Conservation (phyloP, 805 yeast genomes). For the Candida chauliodis region DNA sequence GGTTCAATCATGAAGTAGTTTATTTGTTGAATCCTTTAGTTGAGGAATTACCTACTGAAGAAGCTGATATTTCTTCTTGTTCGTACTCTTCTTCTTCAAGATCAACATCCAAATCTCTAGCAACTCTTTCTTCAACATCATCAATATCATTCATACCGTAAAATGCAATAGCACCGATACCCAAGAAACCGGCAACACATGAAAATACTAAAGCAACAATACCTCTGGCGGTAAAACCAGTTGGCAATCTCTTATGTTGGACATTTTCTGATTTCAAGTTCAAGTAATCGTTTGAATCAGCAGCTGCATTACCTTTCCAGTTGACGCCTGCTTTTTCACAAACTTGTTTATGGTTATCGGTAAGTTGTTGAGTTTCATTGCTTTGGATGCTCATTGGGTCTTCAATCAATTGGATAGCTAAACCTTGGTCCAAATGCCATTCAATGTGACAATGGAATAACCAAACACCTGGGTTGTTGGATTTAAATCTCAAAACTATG, state of each 20-base stretch:
- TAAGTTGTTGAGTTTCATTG: slow-evolving; percentile 47
- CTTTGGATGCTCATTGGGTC: slow-evolving; percentile 55
- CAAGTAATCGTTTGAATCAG: slow-evolving; percentile 55
- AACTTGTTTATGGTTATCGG: slow-evolving; percentile 55
- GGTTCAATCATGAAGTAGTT: slow-evolving; percentile 2
- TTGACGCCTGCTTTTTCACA: slow-evolving; percentile 59
- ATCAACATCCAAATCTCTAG: slow-evolving; percentile 50
- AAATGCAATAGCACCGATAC: slow-evolving; percentile 68
- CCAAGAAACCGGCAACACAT: slow-evolving; percentile 78
- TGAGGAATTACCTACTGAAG: slow-evolving; percentile 5
- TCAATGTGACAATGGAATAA: slow-evolving; percentile 89
- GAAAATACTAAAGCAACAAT: slow-evolving; percentile 92
- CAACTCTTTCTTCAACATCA: slow-evolving; percentile 61
- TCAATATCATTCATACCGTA: slow-evolving; percentile 86
- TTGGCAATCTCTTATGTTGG: slow-evolving; percentile 66
- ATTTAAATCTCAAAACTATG: slow-evolving; percentile 66
- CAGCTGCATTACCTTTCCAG: slow-evolving; percentile 85
- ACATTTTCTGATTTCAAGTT: slow-evolving; percentile 74
- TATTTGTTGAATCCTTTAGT: not conserved
- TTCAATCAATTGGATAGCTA: slow-evolving; percentile 68
- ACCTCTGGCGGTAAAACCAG: slow-evolving; percentile 93
- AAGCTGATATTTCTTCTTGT: slow-evolving; percentile 8
- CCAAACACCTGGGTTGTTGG: slow-evolving; percentile 94
- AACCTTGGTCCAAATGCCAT: slow-evolving; percentile 81
- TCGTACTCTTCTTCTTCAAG: slow-evolving; percentile 27